Evolutionary conservation across 129 eudicot genomes (phyloP), one percentile per base, ranked within the genome.

Genomic region (Artemisia tridentata): DNA sequence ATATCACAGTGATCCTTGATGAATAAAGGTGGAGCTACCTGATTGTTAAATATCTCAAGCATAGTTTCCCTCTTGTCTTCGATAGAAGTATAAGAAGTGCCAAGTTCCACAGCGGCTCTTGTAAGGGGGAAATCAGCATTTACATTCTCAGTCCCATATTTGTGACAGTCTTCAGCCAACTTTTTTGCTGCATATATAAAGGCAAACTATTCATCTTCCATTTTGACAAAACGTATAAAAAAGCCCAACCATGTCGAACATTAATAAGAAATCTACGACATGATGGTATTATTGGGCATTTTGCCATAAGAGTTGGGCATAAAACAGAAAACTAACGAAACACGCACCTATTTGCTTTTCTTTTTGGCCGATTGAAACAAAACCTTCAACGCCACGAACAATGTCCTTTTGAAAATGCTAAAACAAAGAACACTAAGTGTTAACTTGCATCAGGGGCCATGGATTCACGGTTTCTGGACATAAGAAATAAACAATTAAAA

Each of bases 351-450:
- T 83, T 75, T 93, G 92, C 79, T 85, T 84, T 79, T 90, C 87
- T 65, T 93, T 93, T 80, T 80, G 87, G 74, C 81, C 78, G 66
- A 85, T 72, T 54, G 92, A 90, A 16, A 87, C 75, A 67, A 73
- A 82, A 71, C 91, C 87, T 87, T 93, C 97, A 65, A 82, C 79
- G 53, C 92, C 86, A 47, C 92, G 99, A 51, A 84, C 91, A 72
- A 90, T 85, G 75, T 93, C 99, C 84, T 79, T 85, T 77, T 93
- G 97, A 78, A 93, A 93, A 84, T 93, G 97, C 99, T 93, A 92
- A 77, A 73, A 65, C 72, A 63, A 10, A 29, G 52, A 54, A 70
- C 20, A 4, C 63, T 7, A 38, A 46, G 79, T 31, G 29, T 54
- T 56, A 55, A 19, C 20, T 69, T 21, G 11, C n/a, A 47, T 62